Evolutionary conservation across 2,329 filamentous ascomycete species (phyloP), one percentile per base, ranked within the genome.

Genomic region (Tolypocladium tropicale): DNA sequence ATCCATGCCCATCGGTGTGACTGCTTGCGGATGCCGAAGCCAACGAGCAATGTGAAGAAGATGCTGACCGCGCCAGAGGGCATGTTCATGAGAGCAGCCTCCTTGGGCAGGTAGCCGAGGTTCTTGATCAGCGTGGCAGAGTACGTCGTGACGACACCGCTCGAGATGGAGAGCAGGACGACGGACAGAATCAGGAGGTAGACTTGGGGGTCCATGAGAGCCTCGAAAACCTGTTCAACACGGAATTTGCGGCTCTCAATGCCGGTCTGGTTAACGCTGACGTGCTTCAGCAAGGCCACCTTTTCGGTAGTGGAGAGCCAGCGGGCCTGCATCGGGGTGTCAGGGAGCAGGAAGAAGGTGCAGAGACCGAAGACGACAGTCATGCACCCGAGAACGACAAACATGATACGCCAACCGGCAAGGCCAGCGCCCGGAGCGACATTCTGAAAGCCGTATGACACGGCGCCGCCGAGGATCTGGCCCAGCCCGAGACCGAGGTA

Each of bases 391-490:
- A 89, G 83, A 14, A 85, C 79, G 51, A 89, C 82, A 67, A 89
- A 89, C 28, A 89, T 77, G 80, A 80, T 85, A 6, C 83, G 74
- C 85, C 85, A 90, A 4, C 85, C 85, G n/a, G 81, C 73, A 2
- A 78, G 77, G 1, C 74, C 68, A 3, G 85, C 70, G 1, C 81
- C 84, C 4, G 70, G 70, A 0, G 62, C 74, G 68, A 76, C 71
- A 12, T 81, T 76, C 63, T 83, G 80, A 65, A 82, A 83, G 46
- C 70, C 81, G 59, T 76, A 84, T 0, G 82, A 83, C 52, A 90
- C 85, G 6, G 83, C 79, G 1, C 81, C 82, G 2, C 81, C 79
- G 25, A 86, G 74, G n/a, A 85, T 80, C 67, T 85, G 82, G 6
- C 80, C 81, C 3, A 82, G 67, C 1, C 83, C 82, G 14, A 85